A percentile compares a stretch with the other conserved stretches of the same genome.
Conservation (phyloP, 768 basidiomycete species). For the Tylopilus vinaceipallidus region DNA sequence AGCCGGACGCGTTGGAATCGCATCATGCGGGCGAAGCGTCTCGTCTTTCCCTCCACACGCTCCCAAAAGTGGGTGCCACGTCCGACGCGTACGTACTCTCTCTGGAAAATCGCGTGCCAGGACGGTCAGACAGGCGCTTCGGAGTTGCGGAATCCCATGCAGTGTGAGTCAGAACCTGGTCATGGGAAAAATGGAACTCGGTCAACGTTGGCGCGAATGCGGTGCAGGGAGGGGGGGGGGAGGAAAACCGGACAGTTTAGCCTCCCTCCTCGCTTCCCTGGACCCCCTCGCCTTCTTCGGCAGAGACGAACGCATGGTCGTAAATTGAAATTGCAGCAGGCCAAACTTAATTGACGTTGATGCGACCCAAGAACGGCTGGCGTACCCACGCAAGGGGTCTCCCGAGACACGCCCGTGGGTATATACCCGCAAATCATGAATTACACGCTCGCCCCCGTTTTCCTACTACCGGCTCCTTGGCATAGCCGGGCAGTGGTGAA, state of each 20-base stretch:
- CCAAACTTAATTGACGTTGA: slow-evolving; percentile 16
- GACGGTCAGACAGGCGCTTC: slow-evolving; percentile 1
- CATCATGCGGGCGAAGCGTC: neutral
- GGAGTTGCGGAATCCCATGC: neutral
- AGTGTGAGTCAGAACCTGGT: neutral
- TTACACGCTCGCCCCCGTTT: neutral
- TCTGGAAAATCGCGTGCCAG: neutral
- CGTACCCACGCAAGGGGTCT: slow-evolving; percentile 10
- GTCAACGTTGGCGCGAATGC: too few relatives aligned
- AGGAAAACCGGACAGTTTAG: neutral
- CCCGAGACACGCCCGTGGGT: slow-evolving; percentile 7
- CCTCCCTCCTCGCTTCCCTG: neutral
- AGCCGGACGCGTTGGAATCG: neutral
- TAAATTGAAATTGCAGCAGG: slow-evolving; percentile 20
- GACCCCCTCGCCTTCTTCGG: neutral
- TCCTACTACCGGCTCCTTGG: neutral
- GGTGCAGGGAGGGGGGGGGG: neutral
- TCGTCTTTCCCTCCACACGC: neutral
- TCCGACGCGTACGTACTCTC: neutral
- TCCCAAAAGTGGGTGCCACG: neutral
- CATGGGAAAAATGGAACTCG: neutral
- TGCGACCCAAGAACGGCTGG: neutral
- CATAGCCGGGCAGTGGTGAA: too few relatives aligned
- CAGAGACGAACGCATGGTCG: slow-evolving; percentile 4
- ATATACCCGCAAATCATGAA: neutral